Base-by-base conservation (phyloP, 345 rosid genomes). In the Fremontodendron californicum region DNA sequence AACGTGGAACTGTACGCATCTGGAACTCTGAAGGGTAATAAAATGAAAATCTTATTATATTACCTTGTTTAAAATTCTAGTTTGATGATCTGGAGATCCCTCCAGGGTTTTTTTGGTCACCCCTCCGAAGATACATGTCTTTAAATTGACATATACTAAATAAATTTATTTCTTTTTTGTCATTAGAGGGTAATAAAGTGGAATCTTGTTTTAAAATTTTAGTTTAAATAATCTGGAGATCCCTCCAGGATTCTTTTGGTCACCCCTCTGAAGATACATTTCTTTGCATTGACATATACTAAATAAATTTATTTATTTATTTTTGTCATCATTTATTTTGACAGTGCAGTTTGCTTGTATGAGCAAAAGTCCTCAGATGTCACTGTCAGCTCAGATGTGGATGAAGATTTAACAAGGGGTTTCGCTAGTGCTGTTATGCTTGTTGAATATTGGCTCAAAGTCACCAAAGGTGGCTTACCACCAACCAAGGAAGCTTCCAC, bases 1-100 rank as follows among this genome's bases (percentile, higher is more conserved):
- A 95, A 81, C 93, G 92, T 51, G 98, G 98, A 80, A 80, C 89
- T 78, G 88, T 93, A 64, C 88, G 93, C 55, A 76, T 95, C 46
- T 95, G 99, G 99, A 88, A 77, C 77, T 87, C 97, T 83, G 93
- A 89, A 84, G 86, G 98, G 99, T 95, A 85, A 80, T 70, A 76
- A 66, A 23, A 33, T 48, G 63, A 42, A 64, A 35, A 43, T 70
- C n/a, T 23, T 37, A 65, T 52, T 66, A 31, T 35, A 45, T 8
- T 63, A 29, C 13, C 75, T 54, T 57, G 0, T 52, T 10, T 33
- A 27, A 71, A 63, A 40, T 52, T 71, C 18, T 63, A 4, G 15
- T 27, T 64, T 33, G 62, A 78, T 73, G 25, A 23, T 58, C 52
- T 5, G 13, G 45, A 35, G 7, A 12, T 29, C 51, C 54, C 2